Evolutionary conservation across 495 filamentous ascomycete genomes (phyloP), one percentile per base, ranked within the genome.

Genomic region (Podospora sp.): DNA sequence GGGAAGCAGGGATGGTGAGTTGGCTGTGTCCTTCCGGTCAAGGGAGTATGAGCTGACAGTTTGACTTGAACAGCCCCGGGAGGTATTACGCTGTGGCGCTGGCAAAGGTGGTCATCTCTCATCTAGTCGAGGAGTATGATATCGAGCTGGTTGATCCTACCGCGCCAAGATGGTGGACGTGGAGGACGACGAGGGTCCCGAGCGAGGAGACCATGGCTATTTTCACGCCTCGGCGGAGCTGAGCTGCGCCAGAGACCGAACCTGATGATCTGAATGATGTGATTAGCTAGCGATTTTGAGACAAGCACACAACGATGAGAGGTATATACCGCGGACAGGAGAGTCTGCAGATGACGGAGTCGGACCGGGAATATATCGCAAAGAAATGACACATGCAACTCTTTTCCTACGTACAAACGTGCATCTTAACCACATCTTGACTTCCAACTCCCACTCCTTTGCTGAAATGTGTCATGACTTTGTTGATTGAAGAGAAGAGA

Each of bases 91-190:
- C 76, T 6, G 5, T 63, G 9, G 73, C 70, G 0, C 49, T 72
- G 4, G 72, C 76, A 61, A 78, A 78, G 58, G 59, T 75, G 2
- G 70, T 77, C 21, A 22, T 77, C 1, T 59, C 53, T 5, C 63
- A 75, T 16, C 56, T 76, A 8, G 67, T 76, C 25, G 35, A 53
- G 33, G 71, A 73, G 5, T 76, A 71, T 27, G 70, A 76, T 22
- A 35, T 56, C 6, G 35, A 74, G 35, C 59, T 76, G 1, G 65
- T 64, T n/a, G 46, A 73, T 49, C n/a, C 36, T 5, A 26, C 33
- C 0, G 69, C 69, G 0, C 20, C 61, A 1, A 49, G 75, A 0
- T 66, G 22, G 46, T 69, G 69, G n/a, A 65, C 67, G 3, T 77
- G 73, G 73, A 36, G 75, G n/a, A 69, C 72, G 0, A 63, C 21